phyloP scores from a whole-genome alignment of 108 stramenopile genomes.

The Licmophora abbreviata region DNA sequence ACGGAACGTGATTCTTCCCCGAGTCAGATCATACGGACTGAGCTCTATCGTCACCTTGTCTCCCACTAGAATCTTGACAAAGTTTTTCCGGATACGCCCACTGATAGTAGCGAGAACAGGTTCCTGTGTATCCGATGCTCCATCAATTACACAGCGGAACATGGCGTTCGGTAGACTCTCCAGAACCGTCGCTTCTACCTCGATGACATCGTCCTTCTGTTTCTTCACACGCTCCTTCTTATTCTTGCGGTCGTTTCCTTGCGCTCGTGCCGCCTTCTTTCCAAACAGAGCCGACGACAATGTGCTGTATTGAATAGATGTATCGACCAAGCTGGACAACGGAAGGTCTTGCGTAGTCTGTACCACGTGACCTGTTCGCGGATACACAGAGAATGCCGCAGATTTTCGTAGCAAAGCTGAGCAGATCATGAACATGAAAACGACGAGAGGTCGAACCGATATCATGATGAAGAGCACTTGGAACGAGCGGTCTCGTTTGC shows the following conservation, averaged over 20 bases:
- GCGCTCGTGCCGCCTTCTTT: conserved; percentile 72
- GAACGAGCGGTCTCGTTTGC: no score
- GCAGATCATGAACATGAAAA: no score
- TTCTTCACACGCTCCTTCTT: conserved; percentile 66
- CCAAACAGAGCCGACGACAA: conserved; percentile 43
- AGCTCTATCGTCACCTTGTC: conserved; percentile 88
- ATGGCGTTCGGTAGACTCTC: conserved; percentile 90
- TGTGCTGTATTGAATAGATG: no score
- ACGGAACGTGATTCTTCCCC: conserved; percentile 90
- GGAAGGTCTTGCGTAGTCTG: no score
- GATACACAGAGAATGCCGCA: no score
- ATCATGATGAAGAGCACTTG: no score
- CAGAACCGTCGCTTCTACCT: conserved; percentile 76
- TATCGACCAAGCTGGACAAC: no score
- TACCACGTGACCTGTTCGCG: no score
- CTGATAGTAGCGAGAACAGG: conserved; percentile 85
- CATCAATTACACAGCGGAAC: conserved; percentile 84
- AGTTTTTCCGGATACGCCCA: conserved; percentile 90
- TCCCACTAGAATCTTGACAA: conserved; percentile 88
- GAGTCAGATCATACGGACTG: conserved; percentile 89
- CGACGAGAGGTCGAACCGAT: no score
- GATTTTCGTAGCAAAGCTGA: no score
- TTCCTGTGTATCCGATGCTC: conserved; percentile 69
- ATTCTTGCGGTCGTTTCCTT: conserved; percentile 63
- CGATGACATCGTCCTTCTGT: conserved; percentile 87